Percentiles rank a stretch among this genome's conserved stretches.
Conservation (phyloP, 2,329 filamentous ascomycete species). For the Venturia pyrina region DNA sequence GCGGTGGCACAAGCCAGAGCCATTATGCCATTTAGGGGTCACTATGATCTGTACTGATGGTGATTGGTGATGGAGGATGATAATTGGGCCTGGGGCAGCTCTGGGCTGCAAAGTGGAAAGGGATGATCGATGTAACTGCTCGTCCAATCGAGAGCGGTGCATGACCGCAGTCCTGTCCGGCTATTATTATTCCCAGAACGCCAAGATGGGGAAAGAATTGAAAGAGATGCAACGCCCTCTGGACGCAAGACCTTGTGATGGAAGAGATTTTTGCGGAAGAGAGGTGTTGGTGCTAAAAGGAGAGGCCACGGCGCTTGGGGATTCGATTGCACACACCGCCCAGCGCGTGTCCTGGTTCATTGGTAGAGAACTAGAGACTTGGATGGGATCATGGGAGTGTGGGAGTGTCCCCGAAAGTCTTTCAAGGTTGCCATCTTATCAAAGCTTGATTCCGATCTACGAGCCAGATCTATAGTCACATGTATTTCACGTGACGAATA, state of each 20-base stretch:
- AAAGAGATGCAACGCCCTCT: neutral
- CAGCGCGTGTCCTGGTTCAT: no score
- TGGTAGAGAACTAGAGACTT: no score
- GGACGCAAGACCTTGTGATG: neutral
- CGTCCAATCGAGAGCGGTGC: neutral
- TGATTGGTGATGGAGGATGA: neutral
- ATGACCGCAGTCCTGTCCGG: neutral
- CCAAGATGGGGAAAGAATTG: neutral
- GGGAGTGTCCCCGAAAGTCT: no score
- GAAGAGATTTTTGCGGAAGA: neutral
- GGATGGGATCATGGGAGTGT: no score
- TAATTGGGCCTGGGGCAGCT: neutral
- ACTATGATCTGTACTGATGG: neutral
- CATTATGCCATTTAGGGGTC: neutral
- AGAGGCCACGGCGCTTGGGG: neutral
- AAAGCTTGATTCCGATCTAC: no score
- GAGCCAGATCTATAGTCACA: no score
- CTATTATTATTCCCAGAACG: neutral
- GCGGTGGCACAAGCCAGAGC: conserved; percentile 1
- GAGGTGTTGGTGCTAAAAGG: neutral
- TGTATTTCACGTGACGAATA: no score
- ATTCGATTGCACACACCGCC: neutral
- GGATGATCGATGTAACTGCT: neutral
- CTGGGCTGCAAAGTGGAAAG: neutral
- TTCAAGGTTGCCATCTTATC: no score